A percentile compares a stretch with the other conserved stretches of the same genome.
Conservation (phyloP, 805 yeast species). For the Candida michaelii region DNA sequence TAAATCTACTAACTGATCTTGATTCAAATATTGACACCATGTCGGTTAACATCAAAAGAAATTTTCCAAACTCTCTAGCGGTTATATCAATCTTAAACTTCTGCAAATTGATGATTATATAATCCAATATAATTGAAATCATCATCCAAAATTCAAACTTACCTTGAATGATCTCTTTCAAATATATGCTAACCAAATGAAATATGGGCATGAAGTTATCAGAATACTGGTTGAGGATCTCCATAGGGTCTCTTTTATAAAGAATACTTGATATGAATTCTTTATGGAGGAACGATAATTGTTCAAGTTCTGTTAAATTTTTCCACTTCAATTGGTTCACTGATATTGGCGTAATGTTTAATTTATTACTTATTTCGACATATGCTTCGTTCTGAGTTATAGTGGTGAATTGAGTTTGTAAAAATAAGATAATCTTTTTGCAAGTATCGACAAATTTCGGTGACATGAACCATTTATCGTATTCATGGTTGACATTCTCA, state of each 20-base stretch:
- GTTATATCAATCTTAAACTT: slow-evolving; percentile 20
- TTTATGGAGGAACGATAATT: slow-evolving; percentile 24
- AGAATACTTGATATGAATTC: slow-evolving; percentile 21
- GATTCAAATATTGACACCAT: slow-evolving; percentile 14
- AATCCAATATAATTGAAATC: slow-evolving; percentile 23
- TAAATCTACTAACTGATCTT: slow-evolving; percentile 11
- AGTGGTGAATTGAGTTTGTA: slow-evolving; percentile 11
- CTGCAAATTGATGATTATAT: slow-evolving; percentile 16
- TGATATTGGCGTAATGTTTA: slow-evolving; percentile 13
- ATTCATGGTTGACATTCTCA: slow-evolving; percentile 25
- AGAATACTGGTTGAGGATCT: slow-evolving; percentile 24
- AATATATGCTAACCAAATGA: slow-evolving; percentile 30
- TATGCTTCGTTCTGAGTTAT: background rate
- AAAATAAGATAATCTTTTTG: slow-evolving; percentile 21
- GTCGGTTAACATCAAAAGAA: slow-evolving; percentile 24
- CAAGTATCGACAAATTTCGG: slow-evolving; percentile 31
- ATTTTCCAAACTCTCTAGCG: slow-evolving; percentile 21
- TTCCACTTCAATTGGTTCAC: slow-evolving; percentile 15
- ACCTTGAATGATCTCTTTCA: slow-evolving; percentile 19
- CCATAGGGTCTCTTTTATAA: slow-evolving; percentile 17
- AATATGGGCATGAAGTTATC: slow-evolving; percentile 17
- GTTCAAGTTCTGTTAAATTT: slow-evolving; percentile 21
- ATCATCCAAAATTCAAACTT: slow-evolving; percentile 31
- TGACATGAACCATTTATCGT: slow-evolving; percentile 23
- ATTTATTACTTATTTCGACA: slow-evolving; percentile 12